Base-by-base conservation (phyloP, 2,329 filamentous ascomycete genomes). In the Aspergillus sp. region DNA sequence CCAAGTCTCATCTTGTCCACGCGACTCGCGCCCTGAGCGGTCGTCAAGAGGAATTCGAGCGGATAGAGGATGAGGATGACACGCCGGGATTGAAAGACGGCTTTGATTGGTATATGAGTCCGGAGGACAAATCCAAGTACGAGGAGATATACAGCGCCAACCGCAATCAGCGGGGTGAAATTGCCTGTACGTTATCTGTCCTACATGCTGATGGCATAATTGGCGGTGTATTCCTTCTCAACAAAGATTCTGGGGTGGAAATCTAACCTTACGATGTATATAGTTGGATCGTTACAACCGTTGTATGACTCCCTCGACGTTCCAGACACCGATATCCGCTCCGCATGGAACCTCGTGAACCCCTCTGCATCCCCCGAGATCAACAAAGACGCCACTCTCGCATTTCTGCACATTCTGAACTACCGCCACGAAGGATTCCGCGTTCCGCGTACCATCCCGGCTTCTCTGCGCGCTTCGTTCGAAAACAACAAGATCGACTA, bases 91-190 rank as follows among this genome's bases (percentile, higher is more conserved):
- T 98, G 52, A 94, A 94, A 66, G 89, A 96, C 68, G 91, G 91
- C 8, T 98, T 98, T 68, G 93, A 98, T 67, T 98, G 93, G 93
- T 98, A 98, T 73, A 98, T 98, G 88, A 89, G 82, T 50, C 93
- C 93, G 0, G 70, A 75, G 29, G 90, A 98, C 71, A 94, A 94
- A 71, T 65, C 81, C 54, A 97, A 96, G 70, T 98, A 98, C 72
- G 89, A 96, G 69, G 88, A 91, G 59, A 98, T 98, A 69, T 98
- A 97, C 71, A 86, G 85, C 54, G 89, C 94, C 60, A 94, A 89
- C 71, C 81, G 89, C 51, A 87, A 94, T 67, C 81, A 84, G 65
- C 83, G 90, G 44, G 93, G 93, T 54, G 88, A 94, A 61, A 78
- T 90, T 57, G 76, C 83, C 48, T 90, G 85, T 88, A 65, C 61